Evolutionary conservation across 495 filamentous ascomycete genomes (phyloP).

Genomic region (Penicillium pancosmium): DNA sequence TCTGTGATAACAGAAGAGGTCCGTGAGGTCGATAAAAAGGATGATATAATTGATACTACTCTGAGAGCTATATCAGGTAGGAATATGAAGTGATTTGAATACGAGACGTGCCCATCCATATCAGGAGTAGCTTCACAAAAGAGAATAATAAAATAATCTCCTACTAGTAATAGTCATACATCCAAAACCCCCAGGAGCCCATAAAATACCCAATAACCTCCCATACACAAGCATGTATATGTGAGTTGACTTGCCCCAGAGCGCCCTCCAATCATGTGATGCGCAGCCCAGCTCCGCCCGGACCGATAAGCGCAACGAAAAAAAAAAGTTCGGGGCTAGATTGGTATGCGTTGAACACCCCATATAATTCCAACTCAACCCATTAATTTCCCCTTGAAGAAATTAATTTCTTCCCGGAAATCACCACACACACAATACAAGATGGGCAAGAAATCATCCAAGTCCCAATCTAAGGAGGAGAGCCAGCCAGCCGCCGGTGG

Average conservation of each 20-base stretch:
- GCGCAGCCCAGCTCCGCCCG: constrained; percentile 20
- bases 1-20: no score
- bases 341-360: background rate
- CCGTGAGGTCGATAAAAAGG: no score
- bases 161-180: no score
- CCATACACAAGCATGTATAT: no score
- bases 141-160: no score
- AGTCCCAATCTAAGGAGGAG: constrained; percentile 34
- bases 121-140: no score
- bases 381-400: constrained; percentile 7
- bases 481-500: constrained; percentile 21
- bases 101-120: no score
- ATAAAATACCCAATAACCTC: background rate
- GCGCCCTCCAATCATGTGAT: constrained; percentile 24
- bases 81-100: no score
- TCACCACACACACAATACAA: constrained; percentile 10
- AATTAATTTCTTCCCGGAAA: constrained; percentile 1
- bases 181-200: background rate
- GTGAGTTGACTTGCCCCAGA: background rate
- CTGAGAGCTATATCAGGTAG: no score
- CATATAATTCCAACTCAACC: constrained; percentile 14
- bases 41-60: no score
- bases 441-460: constrained; percentile 49
- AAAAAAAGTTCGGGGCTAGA: constrained; percentile 35
- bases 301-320: constrained; percentile 27